Evolutionary conservation across 352 stramenopile genomes (phyloP).

Genomic region (Pythium volutum): DNA sequence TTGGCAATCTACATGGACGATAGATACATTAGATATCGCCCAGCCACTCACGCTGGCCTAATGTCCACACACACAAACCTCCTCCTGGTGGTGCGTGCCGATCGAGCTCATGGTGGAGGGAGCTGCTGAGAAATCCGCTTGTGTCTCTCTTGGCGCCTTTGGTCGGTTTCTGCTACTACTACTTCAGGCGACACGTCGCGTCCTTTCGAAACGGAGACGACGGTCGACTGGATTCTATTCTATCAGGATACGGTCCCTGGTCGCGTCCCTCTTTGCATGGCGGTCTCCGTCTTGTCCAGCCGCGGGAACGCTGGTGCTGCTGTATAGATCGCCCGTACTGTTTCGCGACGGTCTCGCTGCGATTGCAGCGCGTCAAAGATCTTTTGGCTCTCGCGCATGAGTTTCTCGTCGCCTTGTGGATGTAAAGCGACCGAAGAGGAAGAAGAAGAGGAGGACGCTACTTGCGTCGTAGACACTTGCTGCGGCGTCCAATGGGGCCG

Average conservation of each 20-base stretch:
- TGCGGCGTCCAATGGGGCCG: conserved; percentile 24
- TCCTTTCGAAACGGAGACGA: background rate
- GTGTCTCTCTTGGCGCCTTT: too few species aligned
- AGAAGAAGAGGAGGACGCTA: conserved; percentile 5
- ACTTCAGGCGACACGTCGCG: too few species aligned
- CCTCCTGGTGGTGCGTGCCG: conserved; percentile 46
- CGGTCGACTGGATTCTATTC: too few species aligned
- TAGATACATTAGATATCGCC: too few species aligned
- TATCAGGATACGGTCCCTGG: background rate
- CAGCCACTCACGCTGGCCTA: too few species aligned
- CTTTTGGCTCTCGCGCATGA: conserved; percentile 26
- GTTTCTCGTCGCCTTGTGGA: conserved; percentile 8
- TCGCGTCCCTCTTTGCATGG: background rate
- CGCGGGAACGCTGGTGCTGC: background rate
- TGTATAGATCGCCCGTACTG: conserved; percentile 8
- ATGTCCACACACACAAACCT: too few species aligned
- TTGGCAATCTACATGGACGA: conserved; percentile 44
- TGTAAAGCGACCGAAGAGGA: background rate
- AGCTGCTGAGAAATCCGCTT: too few species aligned
- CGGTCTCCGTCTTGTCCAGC: background rate
- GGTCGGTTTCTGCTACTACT: too few species aligned
- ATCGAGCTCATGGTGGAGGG: conserved; percentile 19
- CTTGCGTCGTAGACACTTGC: conserved; percentile 19
- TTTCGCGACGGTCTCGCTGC: background rate
- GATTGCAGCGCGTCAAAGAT: conserved; percentile 22